Conservation (phyloP, 2,329 filamentous ascomycete genomes). For the Colletotrichum agaves region DNA sequence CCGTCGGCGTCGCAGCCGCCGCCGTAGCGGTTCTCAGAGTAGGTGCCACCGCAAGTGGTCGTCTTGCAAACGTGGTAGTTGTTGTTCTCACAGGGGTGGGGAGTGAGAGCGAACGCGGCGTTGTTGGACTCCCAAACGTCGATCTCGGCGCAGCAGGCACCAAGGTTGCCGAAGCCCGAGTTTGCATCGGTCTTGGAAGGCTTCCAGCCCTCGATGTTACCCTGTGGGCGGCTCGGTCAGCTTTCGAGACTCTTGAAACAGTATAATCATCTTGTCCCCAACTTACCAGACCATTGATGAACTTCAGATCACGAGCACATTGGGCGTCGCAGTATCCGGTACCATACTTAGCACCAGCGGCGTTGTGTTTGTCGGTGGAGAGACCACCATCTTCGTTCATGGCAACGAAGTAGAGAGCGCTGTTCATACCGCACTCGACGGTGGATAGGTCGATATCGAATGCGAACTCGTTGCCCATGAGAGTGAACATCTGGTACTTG, state of each 20-base stretch:
- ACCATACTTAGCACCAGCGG: conserved; percentile 62
- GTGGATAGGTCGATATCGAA: conserved; percentile 72
- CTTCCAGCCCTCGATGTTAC: conserved; percentile 42
- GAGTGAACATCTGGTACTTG: conserved; percentile 66
- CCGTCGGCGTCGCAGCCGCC: conserved; percentile 73
- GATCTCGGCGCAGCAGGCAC: conserved; percentile 43
- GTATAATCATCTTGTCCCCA: no score
- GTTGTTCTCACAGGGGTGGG: conserved; percentile 40
- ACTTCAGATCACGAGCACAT: conserved; percentile 60
- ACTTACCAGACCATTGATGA: conserved; percentile 54
- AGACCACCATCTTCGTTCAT: conserved; percentile 66
- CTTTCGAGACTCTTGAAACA: fast-evolving
- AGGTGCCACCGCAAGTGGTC: conserved; percentile 58
- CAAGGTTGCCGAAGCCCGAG: conserved; percentile 40
- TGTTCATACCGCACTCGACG: conserved; percentile 71
- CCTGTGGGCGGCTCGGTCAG: conserved; percentile 16
- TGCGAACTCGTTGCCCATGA: conserved; percentile 69
- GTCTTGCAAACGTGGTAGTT: conserved; percentile 39
- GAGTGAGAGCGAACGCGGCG: conserved; percentile 42
- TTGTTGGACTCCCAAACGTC: conserved; percentile 44
- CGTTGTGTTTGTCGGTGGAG: conserved; percentile 56
- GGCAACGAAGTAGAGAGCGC: conserved; percentile 56
- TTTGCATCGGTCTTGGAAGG: conserved; percentile 38
- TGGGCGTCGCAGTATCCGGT: conserved; percentile 65
- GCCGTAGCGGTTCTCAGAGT: conserved; percentile 60